Base-by-base conservation (phyloP, 257 asterid genomes). In the Solanum habrochaites region DNA sequence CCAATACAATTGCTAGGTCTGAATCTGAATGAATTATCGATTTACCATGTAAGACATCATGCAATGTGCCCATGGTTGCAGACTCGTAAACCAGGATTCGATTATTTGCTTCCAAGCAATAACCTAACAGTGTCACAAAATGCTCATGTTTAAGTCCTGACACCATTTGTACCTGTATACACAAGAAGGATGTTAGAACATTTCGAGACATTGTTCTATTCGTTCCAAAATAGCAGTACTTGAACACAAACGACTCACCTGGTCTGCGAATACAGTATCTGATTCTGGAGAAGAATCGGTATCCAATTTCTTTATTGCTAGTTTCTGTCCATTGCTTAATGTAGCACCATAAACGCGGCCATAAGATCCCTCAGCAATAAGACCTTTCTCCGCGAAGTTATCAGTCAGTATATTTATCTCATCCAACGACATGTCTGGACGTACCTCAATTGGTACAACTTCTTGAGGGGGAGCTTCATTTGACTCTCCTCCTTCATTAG, bases 331-430 rank as follows among this genome's bases (percentile, higher is more conserved):
- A 81, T 88, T 88, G 84, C 91, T 91, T 66, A 95, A 62, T 71
- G 86, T 92, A 18, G 94, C 98, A 27, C 75, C 90, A 71, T 90
- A 96, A 8, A 93, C 98, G 0, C 98, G 91, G 7, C 99, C 97
- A 87, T 94, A 94, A 12, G 99, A 96, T 23, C 99, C 99, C 88
- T 95, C 98, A 64, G 98, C 98, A 10, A 95, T 90, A 31, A 95
- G 85, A 60, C 95, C 91, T 88, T 94, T 91, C 5, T 90, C 40
- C 7, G 95, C 98, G 25, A 96, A 96, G 83, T 94, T 93, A 39
- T 88, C 89, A 5, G 98, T 96, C 80, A 92, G 60, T 87, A 89
- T 89, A 62, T 88, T 92, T 58, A 96, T 91, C 90, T 94, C 98
- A 32, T 90, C 93, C 81, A 92, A 70, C 7, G 98, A 83, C 58